Percentiles rank a stretch among this genome's conserved stretches.
These are phyloP conservation scores for Pistacia integerrima DNA, from an alignment of 345 rosid species.

Conservation along the genomic window DNA sequence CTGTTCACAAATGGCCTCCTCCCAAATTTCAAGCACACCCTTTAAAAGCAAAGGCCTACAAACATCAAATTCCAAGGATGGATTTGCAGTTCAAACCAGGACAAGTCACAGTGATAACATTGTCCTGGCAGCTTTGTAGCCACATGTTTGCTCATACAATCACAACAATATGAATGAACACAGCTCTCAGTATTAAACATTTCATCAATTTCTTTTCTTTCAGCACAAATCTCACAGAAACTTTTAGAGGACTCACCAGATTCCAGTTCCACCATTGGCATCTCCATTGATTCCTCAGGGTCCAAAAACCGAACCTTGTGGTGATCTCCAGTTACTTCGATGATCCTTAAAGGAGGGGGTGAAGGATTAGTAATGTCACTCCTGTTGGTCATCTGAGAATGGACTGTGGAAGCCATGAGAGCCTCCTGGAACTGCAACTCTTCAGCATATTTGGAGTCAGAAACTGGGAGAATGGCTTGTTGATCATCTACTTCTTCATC, in stretches of 20 bases:
- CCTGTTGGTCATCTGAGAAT: neutral
- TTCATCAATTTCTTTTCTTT: constrained; percentile 37
- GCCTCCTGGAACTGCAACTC: neutral
- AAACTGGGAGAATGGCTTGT: constrained; percentile 13
- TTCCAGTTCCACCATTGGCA: neutral
- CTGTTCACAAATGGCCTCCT: constrained; percentile 44
- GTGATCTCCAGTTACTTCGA: too few species aligned
- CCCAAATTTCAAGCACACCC: constrained; percentile 58
- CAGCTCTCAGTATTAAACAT: constrained; percentile 46
- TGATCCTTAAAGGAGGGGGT: too few species aligned
- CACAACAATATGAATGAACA: constrained; percentile 53
- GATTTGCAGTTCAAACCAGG: constrained; percentile 52
- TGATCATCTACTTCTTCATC: neutral
- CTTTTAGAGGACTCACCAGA: constrained; percentile 33
- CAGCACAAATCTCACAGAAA: constrained; percentile 61
- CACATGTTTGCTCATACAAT: constrained; percentile 52
- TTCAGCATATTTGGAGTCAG: neutral
- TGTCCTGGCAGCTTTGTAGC: constrained; percentile 36
- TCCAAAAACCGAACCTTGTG: too few species aligned
- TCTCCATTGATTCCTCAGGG: neutral
- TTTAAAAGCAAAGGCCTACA: constrained; percentile 46
- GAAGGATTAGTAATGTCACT: neutral
- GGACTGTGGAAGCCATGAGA: neutral
- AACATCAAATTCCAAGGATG: constrained; percentile 47
- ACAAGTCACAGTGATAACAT: constrained; percentile 38